These are phyloP conservation scores for Medicago ruthenica DNA, from an alignment of 306 rosid species.

Conservation along the genomic window DNA sequence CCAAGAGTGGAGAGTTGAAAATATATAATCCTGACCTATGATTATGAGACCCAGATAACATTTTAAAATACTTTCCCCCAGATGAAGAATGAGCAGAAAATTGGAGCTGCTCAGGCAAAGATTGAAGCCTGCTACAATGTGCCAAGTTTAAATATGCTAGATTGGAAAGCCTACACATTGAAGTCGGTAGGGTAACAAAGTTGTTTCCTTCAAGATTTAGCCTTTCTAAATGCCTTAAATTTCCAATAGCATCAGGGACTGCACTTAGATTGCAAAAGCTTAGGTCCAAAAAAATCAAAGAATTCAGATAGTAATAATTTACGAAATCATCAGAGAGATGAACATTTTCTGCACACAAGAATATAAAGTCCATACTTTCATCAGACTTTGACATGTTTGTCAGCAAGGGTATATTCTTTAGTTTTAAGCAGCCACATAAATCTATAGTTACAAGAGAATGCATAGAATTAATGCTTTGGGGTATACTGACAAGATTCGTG, in stretches of 20 bases:
- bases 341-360: too few species aligned
- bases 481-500: neutral
- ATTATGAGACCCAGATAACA: neutral
- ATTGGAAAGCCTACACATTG: neutral
- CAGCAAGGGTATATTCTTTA: slow-evolving; percentile 15
- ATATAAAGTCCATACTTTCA: too few species aligned
- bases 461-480: neutral
- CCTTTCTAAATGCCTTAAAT: slow-evolving; percentile 16
- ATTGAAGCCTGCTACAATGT: neutral
- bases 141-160: slow-evolving; percentile 38
- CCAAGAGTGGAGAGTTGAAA: neutral
- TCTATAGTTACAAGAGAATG: slow-evolving; percentile 36
- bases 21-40: slow-evolving; percentile 32
- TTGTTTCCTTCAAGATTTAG: slow-evolving; percentile 29
- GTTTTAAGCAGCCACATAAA: slow-evolving; percentile 24
- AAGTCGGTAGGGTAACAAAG: slow-evolving; percentile 2
- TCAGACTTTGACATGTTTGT: neutral
- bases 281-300: slow-evolving; percentile 24
- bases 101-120: neutral
- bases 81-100: neutral
- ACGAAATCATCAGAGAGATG: too few species aligned
- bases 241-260: slow-evolving; percentile 30
- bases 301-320: neutral
- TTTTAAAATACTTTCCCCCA: slow-evolving; percentile 16
- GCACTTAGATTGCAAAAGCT: slow-evolving; percentile 27